Conservation (phyloP, 371 early-diverging fungal genomes). For the Gilbertella persicaria region DNA sequence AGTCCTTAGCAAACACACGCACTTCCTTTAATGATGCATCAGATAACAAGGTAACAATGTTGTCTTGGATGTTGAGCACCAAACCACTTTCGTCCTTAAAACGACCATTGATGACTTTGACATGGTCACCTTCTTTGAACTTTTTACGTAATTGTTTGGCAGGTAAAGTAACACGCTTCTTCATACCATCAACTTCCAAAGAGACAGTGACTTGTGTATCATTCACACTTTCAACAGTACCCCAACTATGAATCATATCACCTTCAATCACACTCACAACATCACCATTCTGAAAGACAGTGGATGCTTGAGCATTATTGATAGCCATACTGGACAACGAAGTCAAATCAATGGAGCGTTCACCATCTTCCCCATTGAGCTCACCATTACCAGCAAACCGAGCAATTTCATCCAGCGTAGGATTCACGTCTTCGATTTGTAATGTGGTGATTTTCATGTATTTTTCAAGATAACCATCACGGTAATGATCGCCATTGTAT, state of each 20-base stretch:
- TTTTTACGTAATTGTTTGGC: slow-evolving; percentile 80
- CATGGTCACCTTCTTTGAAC: slow-evolving; percentile 91
- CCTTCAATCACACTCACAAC: slow-evolving; percentile 89
- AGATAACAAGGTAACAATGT: slow-evolving; percentile 80
- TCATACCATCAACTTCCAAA: slow-evolving; percentile 55
- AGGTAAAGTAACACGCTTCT: slow-evolving; percentile 47
- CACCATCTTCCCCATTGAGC: slow-evolving; percentile 61
- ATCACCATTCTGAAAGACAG: slow-evolving; percentile 79
- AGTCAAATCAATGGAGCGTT: slow-evolving; percentile 55
- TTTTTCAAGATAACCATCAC: slow-evolving; percentile 91
- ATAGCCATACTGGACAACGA: slow-evolving; percentile 50
- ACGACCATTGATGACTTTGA: slow-evolving; percentile 91
- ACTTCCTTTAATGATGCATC: slow-evolving; percentile 76
- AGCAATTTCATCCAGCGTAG: slow-evolving; percentile 94
- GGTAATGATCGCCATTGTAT: slow-evolving; percentile 81
- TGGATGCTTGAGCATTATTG: slow-evolving; percentile 46
- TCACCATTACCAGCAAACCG: slow-evolving; percentile 73
- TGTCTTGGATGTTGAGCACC: slow-evolving; percentile 79
- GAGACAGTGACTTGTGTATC: slow-evolving; percentile 66
- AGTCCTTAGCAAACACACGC: slow-evolving; percentile 86
- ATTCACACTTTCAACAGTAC: slow-evolving; percentile 73
- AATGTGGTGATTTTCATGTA: slow-evolving; percentile 80
- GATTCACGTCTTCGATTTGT: slow-evolving; percentile 78
- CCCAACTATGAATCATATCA: slow-evolving; percentile 82
- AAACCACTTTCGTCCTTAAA: slow-evolving; percentile 87